Base-by-base conservation (phyloP, 2,329 filamentous ascomycete species). In the Colletotrichum aenigma region DNA sequence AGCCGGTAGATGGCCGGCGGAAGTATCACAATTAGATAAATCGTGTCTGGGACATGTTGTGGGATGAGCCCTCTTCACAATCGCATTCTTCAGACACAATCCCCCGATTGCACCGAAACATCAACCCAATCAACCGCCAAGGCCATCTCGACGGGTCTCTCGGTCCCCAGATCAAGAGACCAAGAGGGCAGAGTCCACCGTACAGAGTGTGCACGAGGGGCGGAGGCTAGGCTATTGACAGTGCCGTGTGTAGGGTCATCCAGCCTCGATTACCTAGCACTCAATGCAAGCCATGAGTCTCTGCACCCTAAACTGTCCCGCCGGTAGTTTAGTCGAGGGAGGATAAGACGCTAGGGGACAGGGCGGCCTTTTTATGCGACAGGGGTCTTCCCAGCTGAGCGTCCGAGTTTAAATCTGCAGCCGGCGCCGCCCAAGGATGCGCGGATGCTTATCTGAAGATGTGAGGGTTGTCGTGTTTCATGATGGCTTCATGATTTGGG, bases 401-500 rank as follows among this genome's bases (percentile, higher is more conserved):
- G 62, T 18, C 56, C 56, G 64, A 75, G 73, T 62, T 58, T 72
- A 75, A 75, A 66, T 75, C 61, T 67, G 43, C 55, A 62, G 69
- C 69, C 69, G 61, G 52, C 38, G 71, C 66, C 52, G 72, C 55
- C 61, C 62, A 72, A 52, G 73, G 73, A 66, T 72, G 69, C 32
- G 67, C 69, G 34, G 70, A 65, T 65, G 73, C 34, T 73, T 73
- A 75, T 75, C 70, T 75, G 73, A 68, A 73, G 34, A 56, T 65
- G 73, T 73, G 73, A 75, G 70, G 73, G 70, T 68, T 75, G 52
- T 56, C 55, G 68, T 71, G 76, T 77, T 77, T 77, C 76, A 77
- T 71, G 68, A 77, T 60, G 75, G 76, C 76, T 77, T 77, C 76
- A 77, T 66, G 68, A 76, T 67, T 71, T 71, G 72, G 71, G 72